Percentiles rank a stretch among this genome's conserved stretches.
phyloP scores from a whole-genome alignment of 441 rosid species.

The Macaranga tanarius region DNA sequence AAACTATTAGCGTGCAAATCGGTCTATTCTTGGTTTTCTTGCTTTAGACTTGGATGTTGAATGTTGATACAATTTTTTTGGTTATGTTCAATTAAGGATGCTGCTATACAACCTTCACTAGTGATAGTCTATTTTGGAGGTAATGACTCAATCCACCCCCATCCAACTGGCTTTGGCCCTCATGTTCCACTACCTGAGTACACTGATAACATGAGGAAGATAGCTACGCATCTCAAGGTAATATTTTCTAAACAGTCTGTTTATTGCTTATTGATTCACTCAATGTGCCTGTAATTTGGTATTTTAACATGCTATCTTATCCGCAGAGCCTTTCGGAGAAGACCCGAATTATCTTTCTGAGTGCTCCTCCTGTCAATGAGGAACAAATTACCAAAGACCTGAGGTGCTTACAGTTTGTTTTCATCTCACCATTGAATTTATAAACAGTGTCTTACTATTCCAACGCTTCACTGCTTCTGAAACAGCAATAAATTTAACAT shows the following conservation, averaged over 20 bases:
- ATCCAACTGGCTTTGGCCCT: slow-evolving; percentile 58
- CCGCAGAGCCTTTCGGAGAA: slow-evolving; percentile 67
- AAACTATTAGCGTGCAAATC: no score
- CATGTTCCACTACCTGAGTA: slow-evolving; percentile 81
- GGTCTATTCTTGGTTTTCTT: neutral
- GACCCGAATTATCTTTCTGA: slow-evolving; percentile 64
- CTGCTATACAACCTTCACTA: slow-evolving; percentile 60
- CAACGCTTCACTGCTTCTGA: neutral
- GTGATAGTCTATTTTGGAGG: slow-evolving; percentile 90
- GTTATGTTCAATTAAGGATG: slow-evolving; percentile 42
- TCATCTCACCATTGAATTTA: neutral
- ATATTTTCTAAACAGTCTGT: neutral
- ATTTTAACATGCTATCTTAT: neutral
- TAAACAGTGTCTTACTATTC: neutral
- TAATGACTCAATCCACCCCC: slow-evolving; percentile 64
- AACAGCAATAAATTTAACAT: slow-evolving; percentile 1
- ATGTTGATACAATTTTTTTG: neutral
- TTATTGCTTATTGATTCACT: no score
- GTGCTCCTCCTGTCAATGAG: slow-evolving; percentile 73
- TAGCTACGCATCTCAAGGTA: slow-evolving; percentile 70
- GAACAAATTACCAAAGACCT: slow-evolving; percentile 26
- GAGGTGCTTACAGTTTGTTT: slow-evolving; percentile 26
- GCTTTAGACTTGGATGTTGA: neutral
- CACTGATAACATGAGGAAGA: slow-evolving; percentile 64
- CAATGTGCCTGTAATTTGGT: no score